Evolutionary conservation across 2,329 filamentous ascomycete species (phyloP).

Genomic region (Calonectria ilicicola): DNA sequence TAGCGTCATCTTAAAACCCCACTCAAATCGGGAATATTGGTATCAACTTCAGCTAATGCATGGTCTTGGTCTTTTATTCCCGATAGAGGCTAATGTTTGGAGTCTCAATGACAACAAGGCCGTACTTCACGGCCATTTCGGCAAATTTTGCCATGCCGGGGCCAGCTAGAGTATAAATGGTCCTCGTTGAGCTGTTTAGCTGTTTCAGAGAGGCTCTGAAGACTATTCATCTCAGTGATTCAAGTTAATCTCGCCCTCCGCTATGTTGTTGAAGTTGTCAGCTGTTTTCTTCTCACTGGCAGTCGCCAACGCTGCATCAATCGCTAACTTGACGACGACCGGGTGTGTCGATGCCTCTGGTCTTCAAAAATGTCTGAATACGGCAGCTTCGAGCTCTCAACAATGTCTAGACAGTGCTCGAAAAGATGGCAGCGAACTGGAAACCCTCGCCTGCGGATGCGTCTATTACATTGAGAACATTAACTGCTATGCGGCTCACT

Average conservation of each 20-base stretch:
- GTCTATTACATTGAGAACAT: constrained; percentile 39
- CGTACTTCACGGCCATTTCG: background rate
- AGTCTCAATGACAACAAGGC: background rate
- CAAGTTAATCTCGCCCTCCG: background rate
- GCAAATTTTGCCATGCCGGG: constrained; percentile 9
- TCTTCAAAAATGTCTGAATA: constrained; percentile 33
- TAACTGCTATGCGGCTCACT: constrained; percentile 52
- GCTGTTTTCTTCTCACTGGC: background rate
- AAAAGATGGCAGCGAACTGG: constrained; percentile 29
- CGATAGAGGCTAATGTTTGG: background rate
- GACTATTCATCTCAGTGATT: background rate
- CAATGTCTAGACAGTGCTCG: constrained; percentile 30
- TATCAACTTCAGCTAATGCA: background rate
- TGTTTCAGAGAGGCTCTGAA: background rate
- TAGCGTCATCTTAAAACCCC: background rate
- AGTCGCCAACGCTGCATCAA: constrained; percentile 9
- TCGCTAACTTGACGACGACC: constrained; percentile 6
- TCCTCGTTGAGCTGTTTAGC: background rate
- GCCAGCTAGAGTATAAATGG: background rate
- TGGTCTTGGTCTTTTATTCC: constrained; percentile 1
- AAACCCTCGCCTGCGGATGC: constrained; percentile 38
- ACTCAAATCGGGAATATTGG: constrained; percentile 3
- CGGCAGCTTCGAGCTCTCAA: constrained; percentile 14
- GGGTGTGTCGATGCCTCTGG: constrained; percentile 37
- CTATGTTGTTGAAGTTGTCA: constrained; percentile 1